A percentile compares a stretch with the other conserved stretches of the same genome.
Conservation (phyloP, 2,329 filamentous ascomycete genomes). For the Penicillium psychrosexuale region DNA sequence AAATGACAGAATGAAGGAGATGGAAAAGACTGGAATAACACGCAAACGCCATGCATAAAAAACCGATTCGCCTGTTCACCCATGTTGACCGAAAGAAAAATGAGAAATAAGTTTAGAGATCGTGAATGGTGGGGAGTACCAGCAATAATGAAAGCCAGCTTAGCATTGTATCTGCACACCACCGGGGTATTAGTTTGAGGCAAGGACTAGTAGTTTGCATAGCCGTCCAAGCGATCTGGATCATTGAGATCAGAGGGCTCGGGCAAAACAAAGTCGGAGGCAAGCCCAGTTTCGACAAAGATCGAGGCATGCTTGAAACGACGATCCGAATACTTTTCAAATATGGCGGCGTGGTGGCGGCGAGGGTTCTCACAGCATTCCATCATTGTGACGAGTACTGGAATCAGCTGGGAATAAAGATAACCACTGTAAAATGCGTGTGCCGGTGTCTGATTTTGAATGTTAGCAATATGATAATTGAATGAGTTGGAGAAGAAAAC, state of each 20-base stretch:
- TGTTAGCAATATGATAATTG: constrained; percentile 18
- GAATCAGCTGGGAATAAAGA: constrained; percentile 77
- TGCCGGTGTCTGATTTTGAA: constrained; percentile 61
- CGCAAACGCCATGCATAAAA: constrained; percentile 10
- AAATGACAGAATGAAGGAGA: constrained; percentile 9
- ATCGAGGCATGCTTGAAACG: constrained; percentile 80
- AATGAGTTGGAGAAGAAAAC: constrained; percentile 34
- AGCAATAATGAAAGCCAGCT: constrained; percentile 1
- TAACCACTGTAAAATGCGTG: constrained; percentile 95
- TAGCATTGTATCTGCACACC: neutral
- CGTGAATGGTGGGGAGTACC: constrained; percentile 8
- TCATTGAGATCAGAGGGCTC: constrained; percentile 20
- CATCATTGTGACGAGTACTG: constrained; percentile 71
- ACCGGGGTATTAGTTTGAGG: neutral
- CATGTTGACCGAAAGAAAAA: constrained; percentile 7
- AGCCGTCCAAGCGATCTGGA: constrained; percentile 14
- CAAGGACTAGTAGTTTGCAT: constrained; percentile 18
- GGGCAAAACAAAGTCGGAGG: constrained; percentile 56
- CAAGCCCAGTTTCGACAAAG: constrained; percentile 73
- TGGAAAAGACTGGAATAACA: neutral
- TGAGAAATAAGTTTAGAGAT: constrained; percentile 9
- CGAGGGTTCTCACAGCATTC: constrained; percentile 81
- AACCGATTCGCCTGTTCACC: constrained; percentile 11
- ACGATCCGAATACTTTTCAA: constrained; percentile 85
- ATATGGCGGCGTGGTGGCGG: constrained; percentile 82